These are phyloP conservation scores for Lagerstroemia speciosa DNA, from an alignment of 345 rosid species.

Conservation along the genomic window DNA sequence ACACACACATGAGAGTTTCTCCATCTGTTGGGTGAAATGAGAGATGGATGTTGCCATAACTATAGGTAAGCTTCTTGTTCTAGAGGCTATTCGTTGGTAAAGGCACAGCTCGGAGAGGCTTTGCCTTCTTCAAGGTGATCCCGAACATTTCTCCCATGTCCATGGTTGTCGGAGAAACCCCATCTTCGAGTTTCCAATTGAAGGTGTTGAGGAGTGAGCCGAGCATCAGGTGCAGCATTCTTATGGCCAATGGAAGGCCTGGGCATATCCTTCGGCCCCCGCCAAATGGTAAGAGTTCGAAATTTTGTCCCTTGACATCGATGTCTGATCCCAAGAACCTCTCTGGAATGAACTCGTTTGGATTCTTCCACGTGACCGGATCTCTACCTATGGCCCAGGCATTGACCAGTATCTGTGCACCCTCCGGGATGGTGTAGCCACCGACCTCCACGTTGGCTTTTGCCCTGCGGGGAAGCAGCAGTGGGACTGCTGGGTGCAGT, in stretches of 20 bases:
- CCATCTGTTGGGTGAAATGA: too few species aligned
- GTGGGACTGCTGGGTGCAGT: conserved; percentile 14
- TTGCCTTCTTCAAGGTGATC: too few species aligned
- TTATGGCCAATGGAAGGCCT: conserved; percentile 27
- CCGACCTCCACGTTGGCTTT: conserved; percentile 1
- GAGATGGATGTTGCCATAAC: too few species aligned
- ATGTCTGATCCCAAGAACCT: conserved; percentile 15
- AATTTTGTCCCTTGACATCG: conserved; percentile 13
- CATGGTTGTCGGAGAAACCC: conserved; percentile 8
- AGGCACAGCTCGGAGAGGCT: conserved; percentile 5
- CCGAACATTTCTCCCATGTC: too few species aligned
- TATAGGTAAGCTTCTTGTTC: too few species aligned
- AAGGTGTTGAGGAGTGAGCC: conserved; percentile 23
- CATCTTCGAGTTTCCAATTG: conserved; percentile 23
- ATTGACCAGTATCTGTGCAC: conserved; percentile 16
- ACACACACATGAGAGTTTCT: too few species aligned
- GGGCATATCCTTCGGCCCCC: conserved; percentile 28
- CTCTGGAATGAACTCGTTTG: conserved; percentile 17
- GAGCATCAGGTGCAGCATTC: too few species aligned
- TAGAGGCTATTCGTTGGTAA: too few species aligned
- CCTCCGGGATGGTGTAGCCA: conserved; percentile 16
- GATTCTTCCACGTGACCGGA: conserved; percentile 9
- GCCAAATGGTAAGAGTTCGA: conserved; percentile 19
- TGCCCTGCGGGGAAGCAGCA: conserved; percentile 16
- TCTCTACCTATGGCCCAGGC: conserved; percentile 20